phyloP scores from a whole-genome alignment of 768 basidiomycete genomes.

The Phylloporus sp. region DNA sequence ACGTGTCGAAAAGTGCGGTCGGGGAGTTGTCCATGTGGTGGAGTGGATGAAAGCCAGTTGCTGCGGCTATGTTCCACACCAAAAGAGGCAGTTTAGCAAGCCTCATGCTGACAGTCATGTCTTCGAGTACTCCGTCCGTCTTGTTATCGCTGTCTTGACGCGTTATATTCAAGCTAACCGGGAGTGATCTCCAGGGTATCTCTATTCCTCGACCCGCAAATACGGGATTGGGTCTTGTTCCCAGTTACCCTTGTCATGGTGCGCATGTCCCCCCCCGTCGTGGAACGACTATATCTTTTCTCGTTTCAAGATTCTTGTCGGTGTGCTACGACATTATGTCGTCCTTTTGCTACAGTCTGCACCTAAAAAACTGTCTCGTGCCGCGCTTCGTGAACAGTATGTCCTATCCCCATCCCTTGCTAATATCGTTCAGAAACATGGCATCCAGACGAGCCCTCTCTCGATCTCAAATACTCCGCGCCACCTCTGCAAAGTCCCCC shows the following conservation, averaged over 20 bases:
- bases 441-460: conserved; percentile 63
- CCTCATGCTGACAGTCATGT: conserved; percentile 33
- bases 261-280: conserved; percentile 10
- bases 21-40: conserved; percentile 79
- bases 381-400: conserved; percentile 90
- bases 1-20: conserved; percentile 83
- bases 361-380: conserved; percentile 75
- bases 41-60: conserved; percentile 3
- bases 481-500: conserved; percentile 77
- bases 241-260: conserved; percentile 98
- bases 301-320: conserved; percentile 74
- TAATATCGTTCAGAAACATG: neutral
- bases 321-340: conserved; percentile 89
- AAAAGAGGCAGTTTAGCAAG: conserved; percentile 22
- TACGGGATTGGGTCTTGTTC: conserved; percentile 91
- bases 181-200: conserved; percentile 35
- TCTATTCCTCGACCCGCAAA: conserved; percentile 89
- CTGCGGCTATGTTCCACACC: conserved; percentile 18
- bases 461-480: conserved; percentile 80
- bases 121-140: conserved; percentile 28
- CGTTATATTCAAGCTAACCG: conserved; percentile 8
- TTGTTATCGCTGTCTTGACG: conserved; percentile 1
- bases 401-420: conserved; percentile 29
- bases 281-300: neutral
- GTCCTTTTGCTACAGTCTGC: conserved; percentile 77